Conservation (phyloP, 129 eudicot genomes). For the Tagetes erecta region DNA sequence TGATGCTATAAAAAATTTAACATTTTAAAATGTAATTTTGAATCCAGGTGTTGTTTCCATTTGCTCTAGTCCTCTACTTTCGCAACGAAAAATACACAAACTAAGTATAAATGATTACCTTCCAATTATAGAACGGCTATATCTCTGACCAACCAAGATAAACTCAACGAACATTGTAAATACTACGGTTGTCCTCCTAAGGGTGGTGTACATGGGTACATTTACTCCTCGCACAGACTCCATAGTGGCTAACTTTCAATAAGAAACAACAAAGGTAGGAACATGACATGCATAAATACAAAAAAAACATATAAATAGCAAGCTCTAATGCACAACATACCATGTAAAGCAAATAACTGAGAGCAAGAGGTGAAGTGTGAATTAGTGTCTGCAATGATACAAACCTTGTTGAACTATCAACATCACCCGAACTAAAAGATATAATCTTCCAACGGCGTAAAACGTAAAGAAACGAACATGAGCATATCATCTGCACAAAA, state of each 20-base stretch:
- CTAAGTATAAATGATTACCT: constrained; percentile 50
- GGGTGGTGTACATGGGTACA: constrained; percentile 98
- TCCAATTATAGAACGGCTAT: constrained; percentile 63
- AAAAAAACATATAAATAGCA: constrained; percentile 16
- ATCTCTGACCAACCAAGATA: constrained; percentile 71
- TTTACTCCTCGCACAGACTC: constrained; percentile 96
- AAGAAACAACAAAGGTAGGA: constrained; percentile 29
- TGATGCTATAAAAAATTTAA: not conserved
- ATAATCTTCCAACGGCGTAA: constrained; percentile 68
- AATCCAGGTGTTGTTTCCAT: not conserved
- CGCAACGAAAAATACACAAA: constrained; percentile 6
- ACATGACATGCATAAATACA: constrained; percentile 13
- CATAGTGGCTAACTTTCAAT: constrained; percentile 85
- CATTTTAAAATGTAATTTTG: not conserved
- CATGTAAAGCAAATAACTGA: constrained; percentile 93
- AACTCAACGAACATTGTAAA: constrained; percentile 92
- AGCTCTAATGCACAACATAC: constrained; percentile 37
- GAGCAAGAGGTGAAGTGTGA: constrained; percentile 77
- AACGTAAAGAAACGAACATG: constrained; percentile 71
- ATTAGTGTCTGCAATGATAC: constrained; percentile 69
- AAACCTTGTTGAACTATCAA: constrained; percentile 50
- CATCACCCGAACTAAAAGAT: constrained; percentile 57
- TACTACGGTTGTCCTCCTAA: constrained; percentile 94
- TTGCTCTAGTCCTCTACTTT: not conserved
- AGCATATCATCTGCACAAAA: constrained; percentile 75